Evolutionary conservation across 192 early-diverging fungal species (phyloP), one percentile per base, ranked within the genome.

Genomic region (Podila epicladia): DNA sequence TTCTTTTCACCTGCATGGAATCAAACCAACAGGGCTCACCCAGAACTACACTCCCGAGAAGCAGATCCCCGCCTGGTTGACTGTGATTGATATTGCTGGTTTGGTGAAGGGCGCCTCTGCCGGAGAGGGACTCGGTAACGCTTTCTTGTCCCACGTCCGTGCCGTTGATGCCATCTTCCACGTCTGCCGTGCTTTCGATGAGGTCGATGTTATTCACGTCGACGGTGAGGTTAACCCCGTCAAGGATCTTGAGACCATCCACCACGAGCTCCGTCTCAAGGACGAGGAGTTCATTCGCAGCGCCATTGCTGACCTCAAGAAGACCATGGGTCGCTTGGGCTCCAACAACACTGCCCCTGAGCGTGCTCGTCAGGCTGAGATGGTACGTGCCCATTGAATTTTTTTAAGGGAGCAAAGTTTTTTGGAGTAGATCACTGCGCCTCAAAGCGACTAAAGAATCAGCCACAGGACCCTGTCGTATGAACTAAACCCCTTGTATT

Each of bases 51-150:
- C 92, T 82, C 91, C 93, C 9, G 72, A 85, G 24, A 87, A 76
- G 53, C 87, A 87, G 61, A 87, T 93, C 22, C 93, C 93, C 29
- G 93, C 94, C 13, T 94, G 89, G 86, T 89, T 99, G 69, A 95
- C 96, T 5, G 93, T 96, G 48, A 96, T 95, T 67, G 98, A 99
- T 86, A 99, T 99, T 87, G 98, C 98, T 70, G 98, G 98, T 24
- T 87, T 99, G 49, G 96, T 99, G n/a, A 97, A 95, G 86, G 95
- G 95, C 67, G 94, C 94, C 35, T 77, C 93, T 19, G 83, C 87
- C 13, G 94, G 94, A 37, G 91, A 88, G 51, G 94, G 94, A 29
- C 85, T 95, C 48, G 94, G 98, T 65, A 99, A 99, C 71, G 93
- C 93, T 64, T 99, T 99, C 89, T 86, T 99, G 88, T 92, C 92